phyloP scores from a whole-genome alignment of 2,329 filamentous ascomycete species.

The Pseudocercospora cruenta region DNA sequence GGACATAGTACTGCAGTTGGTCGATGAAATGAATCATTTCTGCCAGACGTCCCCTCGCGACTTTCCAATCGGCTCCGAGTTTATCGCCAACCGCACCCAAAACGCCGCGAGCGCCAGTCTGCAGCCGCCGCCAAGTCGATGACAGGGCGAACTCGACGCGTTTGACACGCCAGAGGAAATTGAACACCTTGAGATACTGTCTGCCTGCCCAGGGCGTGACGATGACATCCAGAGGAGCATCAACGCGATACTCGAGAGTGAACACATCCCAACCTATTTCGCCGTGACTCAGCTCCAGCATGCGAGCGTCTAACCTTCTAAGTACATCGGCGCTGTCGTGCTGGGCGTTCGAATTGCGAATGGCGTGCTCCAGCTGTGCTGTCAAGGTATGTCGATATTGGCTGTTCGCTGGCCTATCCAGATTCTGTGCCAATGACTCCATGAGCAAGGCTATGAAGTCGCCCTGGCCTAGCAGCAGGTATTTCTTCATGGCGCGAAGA shows the following conservation, averaged over 20 bases:
- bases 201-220: slow-evolving; percentile 94
- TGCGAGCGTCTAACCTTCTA: slow-evolving; percentile 89
- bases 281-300: slow-evolving; percentile 93
- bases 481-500: slow-evolving; percentile 87
- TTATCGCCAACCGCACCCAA: slow-evolving; percentile 74
- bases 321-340: slow-evolving; percentile 92
- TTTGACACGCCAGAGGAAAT: slow-evolving; percentile 98
- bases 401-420: slow-evolving; percentile 92
- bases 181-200: slow-evolving; percentile 98
- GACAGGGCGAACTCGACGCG: slow-evolving; percentile 92
- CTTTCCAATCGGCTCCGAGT: slow-evolving; percentile 73
- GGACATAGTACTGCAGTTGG: slow-evolving; percentile 96
- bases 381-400: slow-evolving; percentile 97
- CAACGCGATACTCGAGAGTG: slow-evolving; percentile 97
- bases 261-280: slow-evolving; percentile 99
- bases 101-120: slow-evolving; percentile 92
- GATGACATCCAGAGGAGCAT: slow-evolving; percentile 93
- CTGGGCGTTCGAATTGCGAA: slow-evolving; percentile 94
- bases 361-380: slow-evolving; percentile 96
- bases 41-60: slow-evolving; percentile 81
- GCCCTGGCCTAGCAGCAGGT: slow-evolving; percentile 89
- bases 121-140: slow-evolving; percentile 90
- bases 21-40: slow-evolving; percentile 99
- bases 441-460: slow-evolving; percentile 97
- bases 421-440: slow-evolving; percentile 90